A percentile compares a stretch with the other conserved stretches of the same genome.
phyloP scores from a whole-genome alignment of 345 rosid genomes.

The Geranium brycei region DNA sequence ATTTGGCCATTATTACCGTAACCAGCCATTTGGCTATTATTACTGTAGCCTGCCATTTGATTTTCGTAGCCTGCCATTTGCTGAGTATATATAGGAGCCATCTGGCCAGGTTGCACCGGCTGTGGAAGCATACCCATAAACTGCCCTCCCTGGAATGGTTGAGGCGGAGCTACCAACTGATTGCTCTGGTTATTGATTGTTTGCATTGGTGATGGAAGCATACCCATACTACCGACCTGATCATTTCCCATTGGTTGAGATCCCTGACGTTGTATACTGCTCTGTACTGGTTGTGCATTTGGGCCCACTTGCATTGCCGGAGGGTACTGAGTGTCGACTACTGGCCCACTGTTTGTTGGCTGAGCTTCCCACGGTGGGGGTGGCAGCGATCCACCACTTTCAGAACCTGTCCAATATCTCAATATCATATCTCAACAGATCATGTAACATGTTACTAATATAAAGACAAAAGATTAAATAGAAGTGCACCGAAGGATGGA shows the following conservation, averaged over 20 bases:
- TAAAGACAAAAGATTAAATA: not conserved
- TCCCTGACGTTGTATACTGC: constrained; percentile 33
- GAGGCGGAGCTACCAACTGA: constrained; percentile 32
- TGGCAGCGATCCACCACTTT: constrained; percentile 48
- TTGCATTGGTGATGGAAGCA: constrained; percentile 36
- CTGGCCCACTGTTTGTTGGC: constrained; percentile 41
- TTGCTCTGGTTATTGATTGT: constrained; percentile 17
- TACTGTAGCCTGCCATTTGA: too few relatives aligned
- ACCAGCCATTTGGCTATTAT: too few relatives aligned
- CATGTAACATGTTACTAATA: not conserved
- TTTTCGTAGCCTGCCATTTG: constrained; percentile 22
- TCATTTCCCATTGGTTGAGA: constrained; percentile 34
- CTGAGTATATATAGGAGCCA: constrained; percentile 42
- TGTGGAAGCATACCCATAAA: constrained; percentile 49
- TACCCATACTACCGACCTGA: constrained; percentile 48
- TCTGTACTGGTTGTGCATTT: constrained; percentile 19
- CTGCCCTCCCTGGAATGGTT: constrained; percentile 42
- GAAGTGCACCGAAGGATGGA: constrained; percentile 50
- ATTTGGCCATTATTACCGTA: constrained; percentile 35
- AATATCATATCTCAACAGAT: not conserved
- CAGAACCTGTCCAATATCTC: constrained; percentile 45
- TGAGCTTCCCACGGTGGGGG: constrained; percentile 98
- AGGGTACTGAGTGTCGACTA: constrained; percentile 44
- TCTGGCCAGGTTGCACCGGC: constrained; percentile 33
- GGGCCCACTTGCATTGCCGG: constrained; percentile 40